Conservation (phyloP, 116 monocot genomes). For the Posidonia oceanica region DNA sequence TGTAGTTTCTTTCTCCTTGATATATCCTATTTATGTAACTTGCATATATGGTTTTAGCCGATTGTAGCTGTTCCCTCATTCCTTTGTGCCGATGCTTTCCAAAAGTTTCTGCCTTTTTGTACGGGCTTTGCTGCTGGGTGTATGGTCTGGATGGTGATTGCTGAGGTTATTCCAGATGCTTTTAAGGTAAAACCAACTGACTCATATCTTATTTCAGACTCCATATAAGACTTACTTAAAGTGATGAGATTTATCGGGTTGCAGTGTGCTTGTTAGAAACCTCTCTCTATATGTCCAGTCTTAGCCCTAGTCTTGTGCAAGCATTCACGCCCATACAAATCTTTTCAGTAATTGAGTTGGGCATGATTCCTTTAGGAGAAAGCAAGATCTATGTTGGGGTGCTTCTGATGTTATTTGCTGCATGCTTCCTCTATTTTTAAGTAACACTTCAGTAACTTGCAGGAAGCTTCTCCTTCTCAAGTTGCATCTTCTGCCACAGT, state of each 20-base stretch:
- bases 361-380: too few species aligned
- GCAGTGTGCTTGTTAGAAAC: too few species aligned
- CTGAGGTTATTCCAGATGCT: constrained; percentile 97
- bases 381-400: too few species aligned
- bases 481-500: constrained; percentile 97
- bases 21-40: background rate
- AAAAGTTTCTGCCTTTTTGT: constrained; percentile 90
- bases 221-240: too few species aligned
- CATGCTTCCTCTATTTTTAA: too few species aligned
- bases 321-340: too few species aligned
- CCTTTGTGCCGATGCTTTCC: constrained; percentile 88
- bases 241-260: too few species aligned
- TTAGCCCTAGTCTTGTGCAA: too few species aligned
- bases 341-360: too few species aligned
- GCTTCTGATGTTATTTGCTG: too few species aligned
- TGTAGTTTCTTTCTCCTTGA: too few species aligned
- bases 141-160: constrained; percentile 99
- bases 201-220: background rate
- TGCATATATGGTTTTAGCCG: constrained; percentile 32
- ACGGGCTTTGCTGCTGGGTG: constrained; percentile 99
- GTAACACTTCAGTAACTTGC: background rate
- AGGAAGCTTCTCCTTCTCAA: constrained; percentile 94
- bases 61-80: constrained; percentile 95
- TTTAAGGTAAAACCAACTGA: constrained; percentile 57
- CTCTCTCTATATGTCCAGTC: too few species aligned